Percentiles rank a stretch among this genome's conserved stretches.
Conservation (phyloP, 176 grass and related monocot genomes). For the Aegilops sharonensis region DNA sequence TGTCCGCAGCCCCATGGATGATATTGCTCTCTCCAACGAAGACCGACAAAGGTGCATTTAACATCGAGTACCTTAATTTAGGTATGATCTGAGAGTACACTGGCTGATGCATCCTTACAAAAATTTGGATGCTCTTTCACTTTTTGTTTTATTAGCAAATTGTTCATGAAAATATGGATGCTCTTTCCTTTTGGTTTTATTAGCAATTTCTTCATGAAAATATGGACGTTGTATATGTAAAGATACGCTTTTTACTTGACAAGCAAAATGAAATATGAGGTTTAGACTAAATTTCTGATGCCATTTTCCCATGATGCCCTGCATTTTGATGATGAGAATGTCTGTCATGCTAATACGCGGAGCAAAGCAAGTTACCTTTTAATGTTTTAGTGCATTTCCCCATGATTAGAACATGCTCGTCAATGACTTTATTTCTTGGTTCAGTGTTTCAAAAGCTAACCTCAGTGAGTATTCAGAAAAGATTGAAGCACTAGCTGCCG, state of each 20-base stretch:
- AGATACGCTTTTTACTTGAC: background rate
- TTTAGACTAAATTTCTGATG: background rate
- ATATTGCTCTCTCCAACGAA: no score
- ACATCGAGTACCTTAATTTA: no score
- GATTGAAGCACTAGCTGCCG: no score
- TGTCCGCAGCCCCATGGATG: no score
- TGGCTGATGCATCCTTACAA: background rate
- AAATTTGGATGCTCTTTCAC: background rate
- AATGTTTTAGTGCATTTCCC: background rate
- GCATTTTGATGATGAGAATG: background rate
- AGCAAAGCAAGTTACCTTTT: background rate
- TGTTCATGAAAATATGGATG: background rate
- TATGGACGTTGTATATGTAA: background rate
- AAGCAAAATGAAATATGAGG: background rate
- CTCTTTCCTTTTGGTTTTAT: no score
- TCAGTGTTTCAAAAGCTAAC: slow-evolving; percentile 38
- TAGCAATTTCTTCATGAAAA: background rate
- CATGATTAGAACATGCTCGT: no score
- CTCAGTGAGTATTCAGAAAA: no score
- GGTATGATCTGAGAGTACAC: background rate
- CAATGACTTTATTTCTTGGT: background rate
- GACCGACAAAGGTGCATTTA: no score
- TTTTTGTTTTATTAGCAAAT: background rate
- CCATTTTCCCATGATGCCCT: background rate
- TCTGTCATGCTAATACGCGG: background rate